These are phyloP conservation scores for Achaetomiella virescens DNA, from an alignment of 495 filamentous ascomycete genomes.

Conservation along the genomic window DNA sequence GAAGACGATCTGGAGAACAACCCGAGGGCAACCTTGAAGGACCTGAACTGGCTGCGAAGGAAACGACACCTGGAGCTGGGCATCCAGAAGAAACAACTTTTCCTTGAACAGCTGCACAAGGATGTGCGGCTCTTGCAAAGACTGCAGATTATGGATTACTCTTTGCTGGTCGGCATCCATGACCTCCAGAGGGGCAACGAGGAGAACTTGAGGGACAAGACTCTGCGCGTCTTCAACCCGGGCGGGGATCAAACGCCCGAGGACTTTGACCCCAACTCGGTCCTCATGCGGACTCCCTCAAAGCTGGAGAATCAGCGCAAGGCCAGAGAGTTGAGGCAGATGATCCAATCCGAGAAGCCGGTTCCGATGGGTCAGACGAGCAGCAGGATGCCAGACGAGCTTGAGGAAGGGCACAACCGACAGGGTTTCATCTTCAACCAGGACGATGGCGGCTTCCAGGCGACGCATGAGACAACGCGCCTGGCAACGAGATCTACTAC, in stretches of 20 bases:
- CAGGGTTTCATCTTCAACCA: slow-evolving; percentile 70
- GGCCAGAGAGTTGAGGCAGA: slow-evolving; percentile 83
- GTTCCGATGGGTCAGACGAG: slow-evolving; percentile 82
- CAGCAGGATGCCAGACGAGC: slow-evolving; percentile 81
- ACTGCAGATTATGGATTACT: slow-evolving; percentile 98
- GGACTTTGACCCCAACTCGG: slow-evolving; percentile 43
- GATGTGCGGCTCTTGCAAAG: slow-evolving; percentile 81
- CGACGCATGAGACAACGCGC: slow-evolving; percentile 84
- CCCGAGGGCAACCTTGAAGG: slow-evolving; percentile 89
- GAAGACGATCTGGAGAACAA: slow-evolving; percentile 85
- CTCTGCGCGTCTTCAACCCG: slow-evolving; percentile 89
- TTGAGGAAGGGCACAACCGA: slow-evolving; percentile 53
- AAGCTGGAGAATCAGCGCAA: slow-evolving; percentile 90
- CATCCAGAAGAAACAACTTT: slow-evolving; percentile 73
- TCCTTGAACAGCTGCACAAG: slow-evolving; percentile 78
- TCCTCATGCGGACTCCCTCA: slow-evolving; percentile 85
- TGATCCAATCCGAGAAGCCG: slow-evolving; percentile 86
- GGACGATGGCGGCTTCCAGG: slow-evolving; percentile 89
- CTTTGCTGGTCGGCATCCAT: slow-evolving; percentile 89
- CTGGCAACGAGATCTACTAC: slow-evolving; percentile 93
- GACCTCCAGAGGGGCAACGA: slow-evolving; percentile 85
- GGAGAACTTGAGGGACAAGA: slow-evolving; percentile 92
- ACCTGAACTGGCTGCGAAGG: slow-evolving; percentile 91
- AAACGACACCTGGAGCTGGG: slow-evolving; percentile 82
- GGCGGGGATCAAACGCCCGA: slow-evolving; percentile 61